Evolutionary conservation across 2,329 filamentous ascomycete species (phyloP), one percentile per base, ranked within the genome.

Genomic region (Xylaria sp.): DNA sequence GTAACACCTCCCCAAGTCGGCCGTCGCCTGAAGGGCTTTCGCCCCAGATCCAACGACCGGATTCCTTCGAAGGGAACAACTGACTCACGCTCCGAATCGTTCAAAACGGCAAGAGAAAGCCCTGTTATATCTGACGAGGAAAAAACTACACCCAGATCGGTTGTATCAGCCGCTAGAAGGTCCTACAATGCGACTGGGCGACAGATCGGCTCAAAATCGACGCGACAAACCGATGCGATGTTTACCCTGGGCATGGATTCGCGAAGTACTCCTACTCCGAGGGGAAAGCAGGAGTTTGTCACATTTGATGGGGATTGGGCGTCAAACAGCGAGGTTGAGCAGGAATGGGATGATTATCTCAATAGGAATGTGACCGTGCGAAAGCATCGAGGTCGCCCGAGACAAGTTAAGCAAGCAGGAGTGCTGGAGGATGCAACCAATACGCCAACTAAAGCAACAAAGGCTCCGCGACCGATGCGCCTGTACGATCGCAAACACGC

Each of bases 101-200:
- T 91, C 69, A 85, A 77, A 65, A 92, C 89, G 2, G 89, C 89
- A 3, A 80, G 78, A 46, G 89, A 92, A 72, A 81, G 83, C 50
- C 80, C 82, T 1, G 80, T 79, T 16, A 83, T 83, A 1, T 88
- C 87, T 18, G 84, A 85, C 35, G 86, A 80, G 59, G 72, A 71
- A 47, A 76, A 68, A 58, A 74, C 76, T 11, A 78, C 78, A 2
- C 65, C 78, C 23, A 74, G 76, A 30, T 75, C 74, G n/a, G 59
- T 64, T 7, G n/a, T 72, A n/a, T 63, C 70, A 9, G 81, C 76
- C 9, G 65, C 74, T 2, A 75, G 73, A 59, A 74, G 76, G 1
- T 80, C 79, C 0, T 77, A 78, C 61, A 75, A 72, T 52, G 78
- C 78, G 2, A 74, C 78, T 39, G 75, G 76, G n/a, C 76, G 73